phyloP scores from a whole-genome alignment of 345 rosid genomes.

The Populus pruinosa region DNA sequence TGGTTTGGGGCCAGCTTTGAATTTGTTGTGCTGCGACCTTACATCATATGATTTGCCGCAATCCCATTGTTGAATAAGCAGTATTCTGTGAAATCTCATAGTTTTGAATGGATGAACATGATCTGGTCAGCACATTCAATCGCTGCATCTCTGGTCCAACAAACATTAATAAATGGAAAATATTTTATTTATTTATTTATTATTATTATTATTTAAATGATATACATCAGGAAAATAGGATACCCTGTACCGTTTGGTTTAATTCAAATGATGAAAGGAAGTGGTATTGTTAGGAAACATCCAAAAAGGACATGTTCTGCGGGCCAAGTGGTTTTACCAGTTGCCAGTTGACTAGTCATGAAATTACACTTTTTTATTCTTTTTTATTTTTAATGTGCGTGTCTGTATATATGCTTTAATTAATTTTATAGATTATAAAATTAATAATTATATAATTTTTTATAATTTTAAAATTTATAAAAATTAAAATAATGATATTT shows the following conservation, averaged over 20 bases:
- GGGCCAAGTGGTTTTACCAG: not conserved
- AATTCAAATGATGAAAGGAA: not conserved
- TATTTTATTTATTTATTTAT: not conserved
- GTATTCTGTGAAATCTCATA: not conserved
- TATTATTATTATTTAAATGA: not conserved
- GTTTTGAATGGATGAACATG: not conserved
- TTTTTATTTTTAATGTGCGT: no score
- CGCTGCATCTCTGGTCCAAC: no score
- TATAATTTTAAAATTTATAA: accelerated
- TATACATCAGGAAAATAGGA: not conserved
- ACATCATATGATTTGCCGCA: not conserved
- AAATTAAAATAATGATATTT: no score
- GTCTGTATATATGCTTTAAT: accelerated
- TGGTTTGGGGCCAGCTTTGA: not conserved
- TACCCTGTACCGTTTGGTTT: no score
- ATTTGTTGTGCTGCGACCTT: no score
- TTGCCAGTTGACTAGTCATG: not conserved
- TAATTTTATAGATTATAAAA: accelerated
- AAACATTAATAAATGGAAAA: no score
- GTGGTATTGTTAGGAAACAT: not conserved
- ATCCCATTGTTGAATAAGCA: not conserved
- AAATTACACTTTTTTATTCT: no score
- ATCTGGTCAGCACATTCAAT: not conserved
- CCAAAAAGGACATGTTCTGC: not conserved
- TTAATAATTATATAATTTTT: no score